Evolutionary conservation across 164 flowering plant genomes (phyloP).

Genomic region (Dillenia turbinata): DNA sequence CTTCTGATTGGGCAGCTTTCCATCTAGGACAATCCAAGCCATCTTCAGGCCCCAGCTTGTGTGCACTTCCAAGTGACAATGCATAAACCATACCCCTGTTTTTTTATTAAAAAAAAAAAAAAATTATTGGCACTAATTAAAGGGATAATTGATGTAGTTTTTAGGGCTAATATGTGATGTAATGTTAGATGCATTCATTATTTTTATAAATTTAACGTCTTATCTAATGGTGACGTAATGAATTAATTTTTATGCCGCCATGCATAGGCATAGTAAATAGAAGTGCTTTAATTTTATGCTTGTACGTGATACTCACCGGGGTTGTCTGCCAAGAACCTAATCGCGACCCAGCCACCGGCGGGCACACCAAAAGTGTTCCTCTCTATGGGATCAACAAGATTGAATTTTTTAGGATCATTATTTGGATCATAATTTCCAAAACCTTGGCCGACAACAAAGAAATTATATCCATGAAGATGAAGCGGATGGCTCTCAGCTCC

Average conservation of each 20-base stretch:
- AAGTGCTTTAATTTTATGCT: no score
- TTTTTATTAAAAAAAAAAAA: neutral
- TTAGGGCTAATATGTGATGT: no score
- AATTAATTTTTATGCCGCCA: no score
- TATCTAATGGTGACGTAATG: no score
- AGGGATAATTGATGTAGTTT: no score
- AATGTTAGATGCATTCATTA: no score
- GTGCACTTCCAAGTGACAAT: conserved; percentile 24
- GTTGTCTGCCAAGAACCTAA: conserved; percentile 5
- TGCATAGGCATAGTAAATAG: no score
- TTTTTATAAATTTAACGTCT: no score
- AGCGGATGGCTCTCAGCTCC: no score
- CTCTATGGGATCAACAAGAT: conserved; percentile 8
- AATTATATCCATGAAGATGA: no score
- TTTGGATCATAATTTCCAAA: neutral
- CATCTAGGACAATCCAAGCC: conserved; percentile 22
- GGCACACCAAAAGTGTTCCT: conserved; percentile 11
- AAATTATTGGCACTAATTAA: no score
- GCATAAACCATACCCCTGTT: conserved; percentile 26
- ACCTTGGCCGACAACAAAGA: no score
- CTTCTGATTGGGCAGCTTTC: conserved; percentile 17
- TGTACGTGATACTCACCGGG: neutral
- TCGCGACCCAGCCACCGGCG: conserved; percentile 8
- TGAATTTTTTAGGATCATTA: conserved; percentile 2
- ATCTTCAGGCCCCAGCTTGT: conserved; percentile 23